Base-by-base conservation (phyloP, 1,284 basidiomycete genomes). In the Cutaneotrichosporon sp. region DNA sequence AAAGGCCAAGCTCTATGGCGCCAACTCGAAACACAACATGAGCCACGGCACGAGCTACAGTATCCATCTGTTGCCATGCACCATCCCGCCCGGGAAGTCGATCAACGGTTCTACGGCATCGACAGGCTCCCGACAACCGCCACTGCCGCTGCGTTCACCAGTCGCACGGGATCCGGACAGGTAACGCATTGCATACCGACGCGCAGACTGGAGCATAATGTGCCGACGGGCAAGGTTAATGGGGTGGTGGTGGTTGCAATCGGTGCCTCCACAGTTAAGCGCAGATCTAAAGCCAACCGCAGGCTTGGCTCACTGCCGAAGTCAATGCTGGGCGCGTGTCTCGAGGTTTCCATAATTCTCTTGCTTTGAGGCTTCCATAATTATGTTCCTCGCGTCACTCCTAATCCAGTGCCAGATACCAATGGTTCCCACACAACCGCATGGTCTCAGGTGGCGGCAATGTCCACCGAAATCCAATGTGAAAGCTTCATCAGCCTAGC, bases 21-120 rank as follows among this genome's bases (percentile, higher is more conserved):
- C 42, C 42, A n/a, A 18, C 42, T 30, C 22, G 10, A 50, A 50
- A 50, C 49, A 53, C 18, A 22, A 53, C 31, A 53, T 32, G 31
- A 34, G 30, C 30, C 31, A 31, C 18, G 26, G 51, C 31, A 31
- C 6, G 11, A 53, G 13, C 18, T 18, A 34, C 14, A 30, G 30
- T 10, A 31, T 53, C 26, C 51, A 53, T 53, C 51, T 53, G 51
- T 53, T 53, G 51, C 51, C 51, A 53, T 53, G 51, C 30, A 34
- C 18, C 6, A 5, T 53, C 51, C 51, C 51, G 51, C 18, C 30
- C 51, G 51, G 51, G 51, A 53, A 14, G 51, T 34, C 51, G 51
- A 53, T 53, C 51, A 53, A 32, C 30, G 30, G 22, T 22, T 52
- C 26, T 21, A n/a, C 31, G 51, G 30, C 30, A 53, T 53, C 51